Conservation (phyloP, 306 rosid genomes). For the Luffa acutangula region DNA sequence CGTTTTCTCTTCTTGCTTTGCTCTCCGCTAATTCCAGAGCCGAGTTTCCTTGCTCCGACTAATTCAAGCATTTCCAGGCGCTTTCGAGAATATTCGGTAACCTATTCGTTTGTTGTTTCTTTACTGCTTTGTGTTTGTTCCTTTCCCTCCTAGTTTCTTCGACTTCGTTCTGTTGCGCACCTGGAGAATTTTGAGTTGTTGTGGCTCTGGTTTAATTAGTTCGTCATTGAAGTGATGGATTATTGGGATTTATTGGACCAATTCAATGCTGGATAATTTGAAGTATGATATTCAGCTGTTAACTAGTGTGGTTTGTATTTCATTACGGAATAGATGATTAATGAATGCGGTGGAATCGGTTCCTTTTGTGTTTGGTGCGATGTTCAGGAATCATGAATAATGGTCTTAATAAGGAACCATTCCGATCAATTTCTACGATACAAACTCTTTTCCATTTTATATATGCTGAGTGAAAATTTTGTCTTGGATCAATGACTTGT, state of each 20-base stretch:
- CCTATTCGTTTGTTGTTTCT: background rate
- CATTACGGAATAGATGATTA: background rate
- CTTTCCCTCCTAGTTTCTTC: constrained; percentile 9
- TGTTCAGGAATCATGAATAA: background rate
- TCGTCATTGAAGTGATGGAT: constrained; percentile 33
- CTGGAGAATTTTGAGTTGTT: background rate
- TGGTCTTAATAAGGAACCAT: too few species aligned
- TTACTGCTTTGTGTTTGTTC: background rate
- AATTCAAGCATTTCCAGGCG: constrained; percentile 15
- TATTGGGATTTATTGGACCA: background rate
- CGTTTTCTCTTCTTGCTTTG: constrained; percentile 3
- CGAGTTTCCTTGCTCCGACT: constrained; percentile 8
- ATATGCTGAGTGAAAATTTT: background rate
- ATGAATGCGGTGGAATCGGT: background rate
- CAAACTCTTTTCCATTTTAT: background rate
- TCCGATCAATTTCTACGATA: too few species aligned
- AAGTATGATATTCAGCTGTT: constrained; percentile 12
- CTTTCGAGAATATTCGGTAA: constrained; percentile 13
- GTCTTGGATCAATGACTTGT: constrained; percentile 3
- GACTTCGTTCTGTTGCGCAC: background rate
- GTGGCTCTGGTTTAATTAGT: constrained; percentile 42
- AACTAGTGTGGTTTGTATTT: background rate
- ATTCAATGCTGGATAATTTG: background rate
- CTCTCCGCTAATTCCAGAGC: background rate
- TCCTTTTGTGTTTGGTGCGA: background rate